Conservation (phyloP, 345 rosid genomes). For the Trapa bicornis region DNA sequence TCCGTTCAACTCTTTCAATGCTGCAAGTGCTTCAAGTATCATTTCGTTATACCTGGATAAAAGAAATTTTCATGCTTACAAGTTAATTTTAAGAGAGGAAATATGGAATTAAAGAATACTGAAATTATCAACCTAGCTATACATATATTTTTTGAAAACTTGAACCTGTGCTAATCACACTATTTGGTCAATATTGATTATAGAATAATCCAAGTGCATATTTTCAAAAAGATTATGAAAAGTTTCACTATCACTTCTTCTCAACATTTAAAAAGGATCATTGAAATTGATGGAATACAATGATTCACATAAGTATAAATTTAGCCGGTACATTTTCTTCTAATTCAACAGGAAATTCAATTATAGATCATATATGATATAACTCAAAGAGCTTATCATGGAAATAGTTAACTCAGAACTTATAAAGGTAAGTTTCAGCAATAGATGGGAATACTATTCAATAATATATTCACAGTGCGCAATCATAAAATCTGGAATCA, state of each 20-base stretch:
- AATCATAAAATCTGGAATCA: neutral
- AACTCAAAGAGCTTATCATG: neutral
- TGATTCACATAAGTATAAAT: neutral
- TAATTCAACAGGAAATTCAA: neutral
- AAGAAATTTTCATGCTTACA: neutral
- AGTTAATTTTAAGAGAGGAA: neutral
- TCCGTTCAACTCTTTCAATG: constrained; percentile 49
- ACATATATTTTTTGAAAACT: neutral
- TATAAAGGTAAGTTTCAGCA: neutral
- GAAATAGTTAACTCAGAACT: neutral
- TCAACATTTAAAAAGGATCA: neutral
- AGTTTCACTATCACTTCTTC: neutral
- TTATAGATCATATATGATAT: neutral
- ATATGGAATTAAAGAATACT: neutral
- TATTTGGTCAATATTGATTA: neutral
- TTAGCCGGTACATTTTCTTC: neutral
- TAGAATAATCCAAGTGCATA: neutral
- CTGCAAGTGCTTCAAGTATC: constrained; percentile 73
- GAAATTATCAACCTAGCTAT: neutral
- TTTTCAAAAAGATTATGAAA: neutral
- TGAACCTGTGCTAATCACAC: neutral
- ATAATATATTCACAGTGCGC: neutral
- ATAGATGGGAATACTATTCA: neutral
- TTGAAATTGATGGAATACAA: neutral
- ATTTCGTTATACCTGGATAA: constrained; percentile 47